phyloP scores from a whole-genome alignment of 2,329 filamentous ascomycete genomes.

The Huntiella decipiens region DNA sequence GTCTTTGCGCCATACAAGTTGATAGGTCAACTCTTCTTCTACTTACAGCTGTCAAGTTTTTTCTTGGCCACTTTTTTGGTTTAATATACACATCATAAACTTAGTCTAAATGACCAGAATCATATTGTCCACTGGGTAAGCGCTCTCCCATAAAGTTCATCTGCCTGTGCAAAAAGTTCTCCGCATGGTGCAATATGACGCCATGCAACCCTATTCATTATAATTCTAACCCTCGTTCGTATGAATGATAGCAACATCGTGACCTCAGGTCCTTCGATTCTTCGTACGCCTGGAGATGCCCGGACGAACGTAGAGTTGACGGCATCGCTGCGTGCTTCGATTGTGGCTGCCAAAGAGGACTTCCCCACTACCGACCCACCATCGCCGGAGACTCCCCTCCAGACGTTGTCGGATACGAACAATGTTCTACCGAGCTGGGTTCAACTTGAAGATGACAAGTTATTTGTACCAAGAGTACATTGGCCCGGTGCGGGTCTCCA shows the following conservation, averaged over 20 bases:
- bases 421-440: slow-evolving; percentile 43
- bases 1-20: no score
- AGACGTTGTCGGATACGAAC: slow-evolving; percentile 15
- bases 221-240: background rate
- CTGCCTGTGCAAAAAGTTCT: no score
- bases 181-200: no score
- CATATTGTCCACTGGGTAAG: no score
- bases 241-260: slow-evolving; percentile 45
- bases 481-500: slow-evolving; percentile 50
- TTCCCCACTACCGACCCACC: slow-evolving; percentile 17
- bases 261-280: slow-evolving; percentile 63
- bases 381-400: slow-evolving; percentile 12
- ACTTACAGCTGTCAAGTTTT: no score
- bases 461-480: slow-evolving; percentile 65
- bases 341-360: slow-evolving; percentile 52
- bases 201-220: background rate
- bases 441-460: slow-evolving; percentile 31
- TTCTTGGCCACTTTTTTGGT: no score
- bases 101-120: no score
- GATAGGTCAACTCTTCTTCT: no score
- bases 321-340: slow-evolving; percentile 70
- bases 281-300: slow-evolving; percentile 56
- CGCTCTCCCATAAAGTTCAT: no score
- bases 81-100: no score
- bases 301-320: slow-evolving; percentile 89